Evolutionary conservation across 2,329 filamentous ascomycete genomes (phyloP), one percentile per base, ranked within the genome.

Genomic region (Aspergillus fijiensis): DNA sequence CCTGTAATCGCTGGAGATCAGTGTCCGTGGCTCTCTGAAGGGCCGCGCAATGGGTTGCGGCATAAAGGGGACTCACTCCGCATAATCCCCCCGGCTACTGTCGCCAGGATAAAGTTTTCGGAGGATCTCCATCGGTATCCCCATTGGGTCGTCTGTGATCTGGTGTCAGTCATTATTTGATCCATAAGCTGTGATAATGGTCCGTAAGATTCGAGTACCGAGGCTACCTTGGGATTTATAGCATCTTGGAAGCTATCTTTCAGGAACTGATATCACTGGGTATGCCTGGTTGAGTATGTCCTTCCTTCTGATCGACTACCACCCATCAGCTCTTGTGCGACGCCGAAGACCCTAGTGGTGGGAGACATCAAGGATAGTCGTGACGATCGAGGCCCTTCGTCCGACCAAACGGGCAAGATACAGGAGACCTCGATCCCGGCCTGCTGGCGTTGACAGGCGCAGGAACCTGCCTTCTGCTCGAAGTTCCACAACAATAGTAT

Each of bases 101-200:
- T 63, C 35, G 57, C 53, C 4, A 66, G 27, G 39, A 66, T 67
- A 21, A 67, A 68, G 2, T 29, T 31, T 16, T 65, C 59, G 1
- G 66, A 67, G 6, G 65, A 66, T 11, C 66, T 64, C 66, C 65
- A 68, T 3, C 48, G 47, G 55, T 55, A 55, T 9, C 63, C 60
- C 55, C 57, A 61, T 42, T 31, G 39, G 5, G n/a, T 19, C 14
- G 39, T 3, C 16, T 6, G 39, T 3, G 14, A 6, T n/a, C 16
- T 10, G 16, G 2, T 5, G 1, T 19, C n/a, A 19, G 39, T 16
- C 39, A 45, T 45, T 7, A 45, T 45, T 35, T 4, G 0, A 19
- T 9, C 2, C 16, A 23, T 4, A 45, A 19, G 14, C 6, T 12
- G 14, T 7, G 14, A 45, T 9, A 45, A 5, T 45, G 39, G 3